These are phyloP conservation scores for Chlamydomonas reinhardtii DNA, from an alignment of 163 green algal genomes.

Conservation along the genomic window DNA sequence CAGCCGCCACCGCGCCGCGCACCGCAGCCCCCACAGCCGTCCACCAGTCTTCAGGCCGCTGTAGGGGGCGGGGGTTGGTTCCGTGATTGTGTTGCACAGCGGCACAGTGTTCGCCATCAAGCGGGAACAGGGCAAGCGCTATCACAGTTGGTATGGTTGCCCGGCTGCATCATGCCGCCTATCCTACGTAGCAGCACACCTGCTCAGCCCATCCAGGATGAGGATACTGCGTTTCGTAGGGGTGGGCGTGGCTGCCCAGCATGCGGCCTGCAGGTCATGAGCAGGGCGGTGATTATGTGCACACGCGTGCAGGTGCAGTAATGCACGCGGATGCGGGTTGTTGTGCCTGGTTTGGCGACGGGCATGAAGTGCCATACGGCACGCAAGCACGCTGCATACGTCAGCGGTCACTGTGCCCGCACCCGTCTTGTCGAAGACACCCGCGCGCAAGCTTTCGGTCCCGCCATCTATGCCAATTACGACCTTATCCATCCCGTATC, in stretches of 20 bases:
- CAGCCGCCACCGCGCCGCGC: constrained; percentile 50
- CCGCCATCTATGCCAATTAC: constrained; percentile 76
- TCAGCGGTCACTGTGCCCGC: too few species aligned
- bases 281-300: too few species aligned
- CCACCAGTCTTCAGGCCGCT: constrained; percentile 84
- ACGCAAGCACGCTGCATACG: too few species aligned
- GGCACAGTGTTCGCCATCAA: too few species aligned
- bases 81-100: background rate
- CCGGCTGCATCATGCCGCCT: too few species aligned
- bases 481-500: constrained; percentile 27
- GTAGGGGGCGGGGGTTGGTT: constrained; percentile 41
- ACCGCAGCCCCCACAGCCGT: constrained; percentile 65
- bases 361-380: too few species aligned
- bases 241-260: constrained; percentile 53
- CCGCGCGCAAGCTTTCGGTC: constrained; percentile 74
- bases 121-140: too few species aligned
- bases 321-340: too few species aligned
- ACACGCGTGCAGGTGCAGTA: too few species aligned
- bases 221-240: constrained; percentile 72
- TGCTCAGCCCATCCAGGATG: constrained; percentile 83
- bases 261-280: constrained; percentile 41
- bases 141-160: too few species aligned
- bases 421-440: constrained; percentile 67
- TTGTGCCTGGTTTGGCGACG: too few species aligned
- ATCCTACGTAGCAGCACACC: background rate